Base-by-base conservation (phyloP, 805 yeast genomes). In the Lipomyces yamanashiensis region DNA sequence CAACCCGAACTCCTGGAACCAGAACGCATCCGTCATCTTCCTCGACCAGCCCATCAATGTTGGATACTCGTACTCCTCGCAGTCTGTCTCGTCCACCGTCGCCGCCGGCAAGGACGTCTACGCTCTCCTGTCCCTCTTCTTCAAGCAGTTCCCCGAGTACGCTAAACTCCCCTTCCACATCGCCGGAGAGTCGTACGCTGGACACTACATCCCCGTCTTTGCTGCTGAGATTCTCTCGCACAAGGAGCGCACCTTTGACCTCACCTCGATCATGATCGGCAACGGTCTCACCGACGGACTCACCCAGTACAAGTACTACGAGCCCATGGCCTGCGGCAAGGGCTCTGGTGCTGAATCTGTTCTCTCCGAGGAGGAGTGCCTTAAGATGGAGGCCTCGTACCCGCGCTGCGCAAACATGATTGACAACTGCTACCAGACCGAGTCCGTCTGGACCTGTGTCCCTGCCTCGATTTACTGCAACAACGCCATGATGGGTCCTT, bases 41-140 rank as follows among this genome's bases (percentile, higher is more conserved):
- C 82, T 93, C 65, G 98, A 93, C 75, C 98, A 93, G 77, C 98
- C 98, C 4, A 89, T 92, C 50, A 89, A 89, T 59, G 97, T 90
- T 40, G 98, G 98, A 17, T 93, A 85, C 77, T 91, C 97, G 0
- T 87, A 88, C 75, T 90, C 96, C 28, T 78, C 78, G 49, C 76
- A 76, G 17, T 82, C 86, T 12, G 87, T 92, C 34, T 77, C 87
- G 39, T 83, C 84, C 71, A 87, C 97, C 5, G 85, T 84, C 55
- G 86, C 92, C 54, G 98, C 98, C 39, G 96, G 91, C 45, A 83
- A 84, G 72, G 98, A 93, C 73, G 96, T 92, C 19, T 90, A 85
- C 72, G 87, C 91, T 0, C 92, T 95, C 74, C 80, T 93, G 73
- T 87, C 87, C 71, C 79, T 92, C 69, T 92, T 93, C 79, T 93